These are phyloP conservation scores for Zymoseptoria crescenta DNA, from an alignment of 2,329 filamentous ascomycete species.

Conservation along the genomic window DNA sequence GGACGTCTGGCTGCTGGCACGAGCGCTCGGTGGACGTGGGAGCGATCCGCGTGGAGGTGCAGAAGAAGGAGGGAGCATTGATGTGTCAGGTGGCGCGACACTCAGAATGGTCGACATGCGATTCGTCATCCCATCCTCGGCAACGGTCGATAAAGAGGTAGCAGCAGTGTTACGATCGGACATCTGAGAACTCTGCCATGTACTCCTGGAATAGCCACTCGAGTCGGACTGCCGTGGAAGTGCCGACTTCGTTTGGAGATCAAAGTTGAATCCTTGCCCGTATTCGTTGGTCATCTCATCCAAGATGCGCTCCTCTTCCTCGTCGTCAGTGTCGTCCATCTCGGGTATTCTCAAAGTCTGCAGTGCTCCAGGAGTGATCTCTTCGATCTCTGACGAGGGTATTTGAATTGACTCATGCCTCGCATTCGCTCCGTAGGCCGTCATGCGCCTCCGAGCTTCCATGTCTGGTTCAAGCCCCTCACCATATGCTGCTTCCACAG, in stretches of 20 bases:
- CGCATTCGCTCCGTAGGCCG: constrained; percentile 11
- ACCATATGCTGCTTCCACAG: constrained; percentile 92
- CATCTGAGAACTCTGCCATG: constrained; percentile 65
- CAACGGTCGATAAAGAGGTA: constrained; percentile 63
- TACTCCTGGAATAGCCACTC: constrained; percentile 66
- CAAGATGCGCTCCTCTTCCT: constrained; percentile 49
- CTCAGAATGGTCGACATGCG: constrained; percentile 26
- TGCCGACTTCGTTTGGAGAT: constrained; percentile 57
- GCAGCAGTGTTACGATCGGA: constrained; percentile 57
- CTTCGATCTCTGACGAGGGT: constrained; percentile 18
- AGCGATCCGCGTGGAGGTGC: constrained; percentile 21
- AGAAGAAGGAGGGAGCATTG: constrained; percentile 28
- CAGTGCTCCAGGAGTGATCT: constrained; percentile 14
- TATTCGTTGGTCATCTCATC: constrained; percentile 86
- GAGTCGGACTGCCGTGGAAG: constrained; percentile 74
- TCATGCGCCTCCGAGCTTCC: constrained; percentile 34
- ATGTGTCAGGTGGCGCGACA: constrained; percentile 3
- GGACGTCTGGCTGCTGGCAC: constrained; percentile 13
- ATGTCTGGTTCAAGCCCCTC: constrained; percentile 74
- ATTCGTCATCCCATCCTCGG: constrained; percentile 49
- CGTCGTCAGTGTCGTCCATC: constrained; percentile 27
- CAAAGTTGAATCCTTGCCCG: constrained; percentile 69
- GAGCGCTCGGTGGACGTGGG: constrained; percentile 12
- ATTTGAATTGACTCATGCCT: constrained; percentile 17
- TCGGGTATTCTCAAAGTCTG: constrained; percentile 4